Base-by-base conservation (phyloP, 345 rosid genomes). In the Psidium guajava region DNA sequence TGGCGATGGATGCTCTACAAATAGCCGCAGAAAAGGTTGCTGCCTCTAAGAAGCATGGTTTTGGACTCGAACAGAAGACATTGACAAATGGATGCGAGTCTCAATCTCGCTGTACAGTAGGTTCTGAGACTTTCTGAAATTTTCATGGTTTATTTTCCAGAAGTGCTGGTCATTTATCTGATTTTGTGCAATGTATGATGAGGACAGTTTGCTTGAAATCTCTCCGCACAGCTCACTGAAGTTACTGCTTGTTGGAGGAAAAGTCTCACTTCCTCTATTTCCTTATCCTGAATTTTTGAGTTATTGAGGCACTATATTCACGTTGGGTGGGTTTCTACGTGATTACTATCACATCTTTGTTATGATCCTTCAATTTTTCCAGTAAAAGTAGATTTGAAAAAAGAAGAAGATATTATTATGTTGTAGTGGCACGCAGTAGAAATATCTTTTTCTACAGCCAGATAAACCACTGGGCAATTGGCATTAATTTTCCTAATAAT, bases 1-100 rank as follows among this genome's bases (percentile, higher is more conserved):
- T 92, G 86, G 96, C 98, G 7, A 91, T 93, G 93, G 91, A 88
- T 86, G 95, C 95, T 61, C 87, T 95, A 84, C 93, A 90, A 87
- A 94, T 93, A 81, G 98, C 98, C 83, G 85, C 93, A 25, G 93
- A 88, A 83, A 95, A 90, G 90, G 93, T 95, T 69, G 90, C 91
- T 85, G 86, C 89, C 61, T 89, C 90, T 36, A 94, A 88, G 86
- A 91, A 82, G 86, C 91, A 86, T 53, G 85, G 88, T 86, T 84
- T 89, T 85, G 91, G 90, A 89, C 87, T 84, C 50, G 84, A 86
- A 55, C 75, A 87, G 77, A 89, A 80, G 11, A 36, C 80, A 32
- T 2, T 5, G 24, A 32, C 36, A 18, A 25, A 86, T 49, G 85
- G 42, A 57, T 59, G 57, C 82, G 53, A 57, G 58, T 51, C 77